Evolutionary conservation across 805 yeast species (phyloP), one percentile per base, ranked within the genome.

Genomic region (Lipomyces sp.): DNA sequence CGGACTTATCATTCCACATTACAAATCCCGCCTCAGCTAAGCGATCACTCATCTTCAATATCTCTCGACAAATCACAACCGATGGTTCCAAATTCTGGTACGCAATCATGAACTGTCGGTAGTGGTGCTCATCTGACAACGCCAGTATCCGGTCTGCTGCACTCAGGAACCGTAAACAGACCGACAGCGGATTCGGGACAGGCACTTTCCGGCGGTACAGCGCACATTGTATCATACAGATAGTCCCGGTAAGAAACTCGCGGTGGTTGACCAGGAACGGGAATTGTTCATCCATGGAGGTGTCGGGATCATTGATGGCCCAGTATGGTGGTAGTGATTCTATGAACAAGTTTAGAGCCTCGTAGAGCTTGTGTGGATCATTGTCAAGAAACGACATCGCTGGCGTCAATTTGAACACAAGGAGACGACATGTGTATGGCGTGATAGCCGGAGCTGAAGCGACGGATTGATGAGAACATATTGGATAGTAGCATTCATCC

Each of bases 41-140:
- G 6, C 66, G 53, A 7, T 69, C 70, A 29, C 64, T 61, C 68
- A 62, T 64, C 59, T 58, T 61, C 53, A 68, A 42, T 24, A 68
- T 68, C 59, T 68, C 71, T 30, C 71, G 69, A 48, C 71, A 68
- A 35, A 68, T 65, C 29, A 68, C 63, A 24, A 65, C 67, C 15
- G 57, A 51, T 1, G 71, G 71, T 32, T 68, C 71, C 24, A 68
- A 64, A 35, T 68, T 62, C 8, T 57, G 57, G 56, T 68, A 68
- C 50, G 66, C 71, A n/a, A 62, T 62, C 65, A 63, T 68, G 53
- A 68, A 68, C 56, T 66, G 71, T n/a, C 69, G 55, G 58, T 65
- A 68, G 54, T 68, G 71, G 48, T 66, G 64, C 29, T 65, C 67
- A 4, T 35, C 39, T 8, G 57, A 45, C 8, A 58, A 15, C 24